Evolutionary conservation across 768 basidiomycete species (phyloP).

Genomic region (Melanogaster broomeanus): DNA sequence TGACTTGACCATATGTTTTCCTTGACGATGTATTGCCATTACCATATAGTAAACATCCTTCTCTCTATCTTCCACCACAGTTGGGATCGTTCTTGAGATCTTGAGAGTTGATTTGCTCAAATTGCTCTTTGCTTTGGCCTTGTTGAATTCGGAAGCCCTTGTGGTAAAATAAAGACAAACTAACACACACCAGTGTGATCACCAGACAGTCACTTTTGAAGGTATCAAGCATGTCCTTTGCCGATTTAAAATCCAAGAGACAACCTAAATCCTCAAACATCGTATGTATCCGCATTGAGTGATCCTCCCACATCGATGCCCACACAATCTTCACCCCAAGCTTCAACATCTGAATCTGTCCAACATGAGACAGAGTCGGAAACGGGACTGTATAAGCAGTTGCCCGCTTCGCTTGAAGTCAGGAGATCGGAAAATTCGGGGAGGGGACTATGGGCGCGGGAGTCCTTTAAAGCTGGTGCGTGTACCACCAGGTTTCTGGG

Average conservation of each 20-base stretch:
- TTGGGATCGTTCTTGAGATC: not conserved
- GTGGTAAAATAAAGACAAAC: not conserved
- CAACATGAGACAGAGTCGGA: constrained; percentile 5
- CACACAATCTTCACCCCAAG: constrained; percentile 27
- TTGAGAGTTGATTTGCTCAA: not conserved
- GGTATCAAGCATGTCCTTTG: constrained; percentile 42
- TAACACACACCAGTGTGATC: not conserved
- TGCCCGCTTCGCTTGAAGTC: constrained; percentile 47
- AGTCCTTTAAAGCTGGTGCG: constrained; percentile 39
- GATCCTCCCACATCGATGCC: constrained; percentile 19
- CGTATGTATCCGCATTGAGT: constrained; percentile 36
- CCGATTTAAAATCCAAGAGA: constrained; percentile 31
- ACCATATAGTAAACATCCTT: not conserved
- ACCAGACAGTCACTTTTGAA: not conserved
- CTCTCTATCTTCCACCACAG: not conserved
- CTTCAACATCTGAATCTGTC: constrained; percentile 1
- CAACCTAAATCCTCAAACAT: constrained; percentile 33
- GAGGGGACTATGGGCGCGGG: constrained; percentile 47
- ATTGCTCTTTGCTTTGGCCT: not conserved
- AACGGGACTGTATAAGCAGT: constrained; percentile 19
- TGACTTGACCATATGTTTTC: not conserved
- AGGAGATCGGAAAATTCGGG: constrained; percentile 39
- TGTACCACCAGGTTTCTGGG: not conserved
- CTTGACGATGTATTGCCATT: not conserved
- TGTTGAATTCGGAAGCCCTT: not conserved